Conservation (phyloP, 768 basidiomycete genomes). For the Chalciporus pseudorubinellus region DNA sequence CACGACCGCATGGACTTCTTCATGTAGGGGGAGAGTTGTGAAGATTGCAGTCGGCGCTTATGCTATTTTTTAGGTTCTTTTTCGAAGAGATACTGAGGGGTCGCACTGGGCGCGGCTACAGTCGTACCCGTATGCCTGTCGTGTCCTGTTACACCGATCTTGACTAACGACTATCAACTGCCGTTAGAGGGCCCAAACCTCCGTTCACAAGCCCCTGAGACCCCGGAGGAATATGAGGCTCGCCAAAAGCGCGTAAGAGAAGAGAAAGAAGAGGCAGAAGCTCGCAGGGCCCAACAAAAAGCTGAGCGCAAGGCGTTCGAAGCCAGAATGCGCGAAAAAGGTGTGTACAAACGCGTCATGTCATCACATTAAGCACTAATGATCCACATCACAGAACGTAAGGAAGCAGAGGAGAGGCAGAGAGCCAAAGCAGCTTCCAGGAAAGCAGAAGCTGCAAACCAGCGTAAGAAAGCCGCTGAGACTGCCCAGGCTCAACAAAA, state of each 20-base stretch:
- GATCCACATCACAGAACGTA: conserved; percentile 41
- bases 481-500: conserved; percentile 45
- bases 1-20: conserved; percentile 41
- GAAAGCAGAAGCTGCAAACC: conserved; percentile 51
- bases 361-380: conserved; percentile 13
- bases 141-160: conserved; percentile 9
- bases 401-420: conserved; percentile 56
- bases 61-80: conserved; percentile 39
- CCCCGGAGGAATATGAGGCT: conserved; percentile 49
- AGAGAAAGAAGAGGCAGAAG: conserved; percentile 53
- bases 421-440: conserved; percentile 53
- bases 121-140: conserved; percentile 27
- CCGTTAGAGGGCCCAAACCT: conserved; percentile 20
- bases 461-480: conserved; percentile 47
- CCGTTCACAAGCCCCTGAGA: conserved; percentile 37
- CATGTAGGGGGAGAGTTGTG: conserved; percentile 35
- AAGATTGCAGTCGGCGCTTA: conserved; percentile 2
- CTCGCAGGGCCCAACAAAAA: conserved; percentile 45
- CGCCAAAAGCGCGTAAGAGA: conserved; percentile 50
- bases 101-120: conserved; percentile 29
- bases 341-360: conserved; percentile 30
- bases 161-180: conserved; percentile 12
- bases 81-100: conserved; percentile 46
- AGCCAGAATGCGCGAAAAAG: conserved; percentile 49
- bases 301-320: conserved; percentile 45